phyloP scores from a whole-genome alignment of 2,329 filamentous ascomycete species.

The Chaetomium globosum region DNA sequence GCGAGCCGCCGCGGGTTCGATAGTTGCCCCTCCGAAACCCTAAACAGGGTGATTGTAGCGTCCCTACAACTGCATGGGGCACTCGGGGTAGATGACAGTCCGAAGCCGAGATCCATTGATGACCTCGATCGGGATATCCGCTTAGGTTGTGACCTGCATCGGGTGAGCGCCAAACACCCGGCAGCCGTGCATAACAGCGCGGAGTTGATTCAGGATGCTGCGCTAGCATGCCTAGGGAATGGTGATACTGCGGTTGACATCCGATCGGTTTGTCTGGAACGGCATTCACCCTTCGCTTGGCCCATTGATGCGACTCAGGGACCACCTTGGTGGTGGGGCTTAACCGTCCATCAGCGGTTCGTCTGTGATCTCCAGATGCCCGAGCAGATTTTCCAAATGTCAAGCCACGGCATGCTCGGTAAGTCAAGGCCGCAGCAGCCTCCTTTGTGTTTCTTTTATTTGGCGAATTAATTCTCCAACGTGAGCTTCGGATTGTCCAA shows the following conservation, averaged over 20 bases:
- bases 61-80: conserved; percentile 12
- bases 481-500: background rate
- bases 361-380: background rate
- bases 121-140: background rate
- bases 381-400: background rate
- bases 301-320: background rate
- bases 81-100: conserved; percentile 23
- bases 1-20: conserved; percentile 3
- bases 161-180: conserved; percentile 8
- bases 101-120: conserved; percentile 26
- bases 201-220: conserved; percentile 6
- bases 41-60: conserved; percentile 13
- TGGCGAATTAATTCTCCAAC: background rate
- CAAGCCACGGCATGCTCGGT: background rate
- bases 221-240: conserved; percentile 18
- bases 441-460: background rate
- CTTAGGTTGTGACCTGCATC: background rate
- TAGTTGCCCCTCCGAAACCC: conserved; percentile 6
- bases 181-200: conserved; percentile 9
- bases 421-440: background rate
- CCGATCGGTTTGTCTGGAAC: background rate
- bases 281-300: conserved; percentile 1
- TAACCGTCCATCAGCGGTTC: background rate
- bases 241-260: background rate
- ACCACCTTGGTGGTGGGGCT: conserved; percentile 7